Evolutionary conservation across 331 rosid species (phyloP), one percentile per base, ranked within the genome.

Genomic region (Dryas integrifolia): DNA sequence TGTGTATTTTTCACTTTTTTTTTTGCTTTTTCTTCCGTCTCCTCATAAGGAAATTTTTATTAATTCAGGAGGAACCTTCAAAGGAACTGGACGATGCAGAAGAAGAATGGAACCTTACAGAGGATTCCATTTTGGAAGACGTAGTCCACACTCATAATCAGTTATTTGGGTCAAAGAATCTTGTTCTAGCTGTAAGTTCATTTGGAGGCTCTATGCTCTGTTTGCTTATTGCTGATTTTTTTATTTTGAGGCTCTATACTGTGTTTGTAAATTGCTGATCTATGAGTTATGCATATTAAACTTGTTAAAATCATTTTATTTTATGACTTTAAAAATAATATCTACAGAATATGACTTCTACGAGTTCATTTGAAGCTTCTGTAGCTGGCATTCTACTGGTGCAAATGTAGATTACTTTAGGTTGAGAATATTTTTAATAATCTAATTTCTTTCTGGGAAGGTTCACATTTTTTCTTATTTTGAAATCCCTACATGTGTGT

Each of bases 111-210:
- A 80, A 85, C 67, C 74, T 63, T 40, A 72, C 91, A 77, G 96
- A 91, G 43, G 97, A 86, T 70, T 83, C 92, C 63, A 64, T 83
- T 62, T 79, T 89, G 60, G 73, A 79, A 73, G 76, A 72, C 24
- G 85, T 88, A 72, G 85, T 91, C 65, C 62, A 65, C 48, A 79
- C 84, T 83, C 97, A 94, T 77, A 77, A 80, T 83, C 85, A 80
- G 73, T 72, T 91, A 71, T 94, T 94, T 82, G 97, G 97, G 57
- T 88, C 91, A 72, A 75, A 49, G 75, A 85, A 87, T 84, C 87
- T 89, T 13, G 77, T 85, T 76, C 77, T 77, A 57, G 73, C 67
- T 49, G 98, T 93, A 84, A 93, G 98, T 85, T 18, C 14, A 12
- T 14, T 75, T 51, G 30, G 47, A 26, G 46, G 26, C 46, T 35